Evolutionary conservation across 176 grass and related monocot genomes (phyloP), one percentile per base, ranked within the genome.

Genomic region (Secale cereale): DNA sequence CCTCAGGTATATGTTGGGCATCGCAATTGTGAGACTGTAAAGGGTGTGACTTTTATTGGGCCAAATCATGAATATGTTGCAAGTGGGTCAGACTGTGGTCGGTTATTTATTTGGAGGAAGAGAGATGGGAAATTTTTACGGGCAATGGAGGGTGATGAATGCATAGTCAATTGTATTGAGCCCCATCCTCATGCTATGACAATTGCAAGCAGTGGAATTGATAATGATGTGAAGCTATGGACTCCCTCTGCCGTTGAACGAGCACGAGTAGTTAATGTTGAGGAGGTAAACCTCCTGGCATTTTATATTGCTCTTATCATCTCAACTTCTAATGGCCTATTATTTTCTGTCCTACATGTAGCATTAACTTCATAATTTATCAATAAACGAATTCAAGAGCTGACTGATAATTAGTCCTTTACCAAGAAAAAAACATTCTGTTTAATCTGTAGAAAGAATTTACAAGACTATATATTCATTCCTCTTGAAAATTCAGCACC

Each of bases 41-140:
- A 98, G 72, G 89, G 85, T 79, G 93, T 93, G 77, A 85, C 77
- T 75, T 98, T 98, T 35, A 78, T 98, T 77, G 95, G 95, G 56
- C 93, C 91, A 65, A 91, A 91, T 82, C 90, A 94, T 76, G 95
- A 98, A 85, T 95, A 98, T 64, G 85, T 98, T 30, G 83, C 95
- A 8, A 95, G 91, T 87, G 95, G 95, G 71, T 95, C 93, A 69
- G 93, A 95, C 39, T 98, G 95, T 78, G 95, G 95, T 8, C 79
- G 91, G 56, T 74, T 95, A 33, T 98, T 98, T 86, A 93, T 98
- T 87, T 98, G 91, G 95, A 93, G 91, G 81, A 94, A 91, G 86
- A 91, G 82, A 89, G 93, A 93, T 43, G 89, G 90, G 52, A 92
- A 80, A 39, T 85, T 98, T 73, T 73, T 98, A 65, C 68, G 57